phyloP scores from a whole-genome alignment of 768 basidiomycete genomes.

The Serpula lacrymans region DNA sequence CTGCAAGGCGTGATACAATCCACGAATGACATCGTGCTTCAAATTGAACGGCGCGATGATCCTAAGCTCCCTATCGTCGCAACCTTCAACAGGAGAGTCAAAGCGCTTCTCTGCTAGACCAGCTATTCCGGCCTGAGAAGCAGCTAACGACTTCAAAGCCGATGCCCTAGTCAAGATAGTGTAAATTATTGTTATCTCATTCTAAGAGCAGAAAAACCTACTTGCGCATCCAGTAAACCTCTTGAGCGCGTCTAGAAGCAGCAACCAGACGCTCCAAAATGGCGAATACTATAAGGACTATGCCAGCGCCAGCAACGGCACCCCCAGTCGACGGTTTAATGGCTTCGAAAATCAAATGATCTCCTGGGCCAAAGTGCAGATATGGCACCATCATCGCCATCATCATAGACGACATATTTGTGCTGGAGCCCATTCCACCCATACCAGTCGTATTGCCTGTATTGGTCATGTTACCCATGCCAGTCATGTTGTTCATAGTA shows the following conservation, averaged over 20 bases:
- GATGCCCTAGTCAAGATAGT: no score
- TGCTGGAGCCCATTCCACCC: constrained; percentile 4
- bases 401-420: constrained; percentile 12
- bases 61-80: no score
- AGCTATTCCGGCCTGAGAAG: no score
- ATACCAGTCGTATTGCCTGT: no score
- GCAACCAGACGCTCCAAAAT: constrained; percentile 69
- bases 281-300: constrained; percentile 65
- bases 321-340: constrained; percentile 69
- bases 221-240: constrained; percentile 59
- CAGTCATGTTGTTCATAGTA: no score
- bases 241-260: constrained; percentile 50
- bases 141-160: no score
- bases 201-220: no score
- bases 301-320: constrained; percentile 70
- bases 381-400: constrained; percentile 57
- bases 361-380: constrained; percentile 65
- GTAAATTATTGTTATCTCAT: no score
- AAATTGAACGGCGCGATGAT: constrained; percentile 59
- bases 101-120: no score
- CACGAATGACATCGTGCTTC: constrained; percentile 68
- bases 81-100: no score
- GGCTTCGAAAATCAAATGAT: constrained; percentile 61
- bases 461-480: no score
- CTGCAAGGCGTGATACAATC: constrained; percentile 61